These are phyloP conservation scores for Hypoxylon trugodes DNA, from an alignment of 495 filamentous ascomycete species.

Conservation along the genomic window DNA sequence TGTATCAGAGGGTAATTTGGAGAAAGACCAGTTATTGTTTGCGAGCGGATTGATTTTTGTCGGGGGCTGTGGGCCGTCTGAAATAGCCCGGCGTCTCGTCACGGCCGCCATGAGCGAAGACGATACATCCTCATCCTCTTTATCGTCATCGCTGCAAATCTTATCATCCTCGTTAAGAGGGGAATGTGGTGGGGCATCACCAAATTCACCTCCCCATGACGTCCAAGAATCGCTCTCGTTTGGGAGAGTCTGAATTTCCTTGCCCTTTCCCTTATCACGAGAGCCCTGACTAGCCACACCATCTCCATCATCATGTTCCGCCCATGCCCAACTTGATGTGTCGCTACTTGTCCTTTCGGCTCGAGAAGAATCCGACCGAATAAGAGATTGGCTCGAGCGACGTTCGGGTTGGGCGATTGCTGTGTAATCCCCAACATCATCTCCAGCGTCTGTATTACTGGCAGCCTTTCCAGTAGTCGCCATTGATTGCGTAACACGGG, in stretches of 20 bases:
- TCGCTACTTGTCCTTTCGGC: conserved; percentile 37
- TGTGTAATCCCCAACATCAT: neutral
- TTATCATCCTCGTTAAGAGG: too few species aligned
- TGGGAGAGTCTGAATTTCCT: conserved; percentile 20
- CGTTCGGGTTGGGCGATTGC: neutral
- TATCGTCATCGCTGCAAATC: conserved; percentile 1
- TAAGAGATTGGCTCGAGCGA: conserved; percentile 15
- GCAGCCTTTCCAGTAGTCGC: conserved; percentile 4
- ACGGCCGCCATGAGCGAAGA: conserved; percentile 14
- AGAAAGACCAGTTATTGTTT: conserved; percentile 61
- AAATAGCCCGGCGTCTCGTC: conserved; percentile 49
- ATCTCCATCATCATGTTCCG: conserved; percentile 45
- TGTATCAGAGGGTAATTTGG: conserved; percentile 35
- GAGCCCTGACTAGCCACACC: conserved; percentile 21
- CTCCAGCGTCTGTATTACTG: neutral
- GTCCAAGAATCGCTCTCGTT: conserved; percentile 17
- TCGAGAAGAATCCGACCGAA: conserved; percentile 27
- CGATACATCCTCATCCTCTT: neutral
- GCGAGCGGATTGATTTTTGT: conserved; percentile 51
- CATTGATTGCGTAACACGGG: conserved; percentile 48
- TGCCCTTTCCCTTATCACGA: conserved; percentile 51
- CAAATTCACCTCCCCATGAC: conserved; percentile 37
- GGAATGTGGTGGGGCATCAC: conserved; percentile 6
- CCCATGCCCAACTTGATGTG: conserved; percentile 45
- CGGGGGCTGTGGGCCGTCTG: conserved; percentile 54